Evolutionary conservation across 139 green algal species (phyloP).

Genomic region (Ettlia oleoabundans): DNA sequence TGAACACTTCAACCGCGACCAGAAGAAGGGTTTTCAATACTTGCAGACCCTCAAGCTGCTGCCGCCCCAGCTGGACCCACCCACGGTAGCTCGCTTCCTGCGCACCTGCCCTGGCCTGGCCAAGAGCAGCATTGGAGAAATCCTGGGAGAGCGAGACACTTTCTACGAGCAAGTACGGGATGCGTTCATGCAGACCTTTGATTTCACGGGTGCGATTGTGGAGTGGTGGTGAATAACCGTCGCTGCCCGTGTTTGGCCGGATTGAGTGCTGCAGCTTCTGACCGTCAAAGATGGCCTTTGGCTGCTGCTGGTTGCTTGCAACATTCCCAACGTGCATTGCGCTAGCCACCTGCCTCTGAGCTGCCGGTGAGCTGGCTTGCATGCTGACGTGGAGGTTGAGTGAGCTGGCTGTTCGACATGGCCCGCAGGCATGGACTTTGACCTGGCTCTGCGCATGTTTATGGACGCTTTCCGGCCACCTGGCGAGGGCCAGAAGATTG

Average conservation of each 20-base stretch:
- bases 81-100: slow-evolving; percentile 84
- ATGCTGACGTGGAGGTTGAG: too few relatives aligned
- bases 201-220: slow-evolving; percentile 64
- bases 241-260: too few relatives aligned
- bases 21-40: slow-evolving; percentile 94
- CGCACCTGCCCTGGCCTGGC: slow-evolving; percentile 84
- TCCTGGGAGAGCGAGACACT: slow-evolving; percentile 88
- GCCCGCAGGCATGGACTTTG: slow-evolving; percentile 73
- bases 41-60: slow-evolving; percentile 85
- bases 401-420: too few relatives aligned
- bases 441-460: slow-evolving; percentile 78
- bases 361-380: too few relatives aligned
- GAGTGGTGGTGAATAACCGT: not conserved
- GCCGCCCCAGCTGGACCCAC: slow-evolving; percentile 57
- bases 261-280: too few relatives aligned
- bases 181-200: slow-evolving; percentile 73
- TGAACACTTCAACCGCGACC: slow-evolving; percentile 97
- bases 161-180: slow-evolving; percentile 85
- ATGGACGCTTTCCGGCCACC: slow-evolving; percentile 82
- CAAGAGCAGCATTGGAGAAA: slow-evolving; percentile 90
- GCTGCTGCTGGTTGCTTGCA: too few relatives aligned
- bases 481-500: slow-evolving; percentile 89
- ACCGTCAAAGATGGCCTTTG: too few relatives aligned
- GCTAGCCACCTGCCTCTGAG: too few relatives aligned
- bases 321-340: too few relatives aligned